These are phyloP conservation scores for Mortierella sp. DNA, from an alignment of 371 early-diverging fungal species.

Conservation along the genomic window DNA sequence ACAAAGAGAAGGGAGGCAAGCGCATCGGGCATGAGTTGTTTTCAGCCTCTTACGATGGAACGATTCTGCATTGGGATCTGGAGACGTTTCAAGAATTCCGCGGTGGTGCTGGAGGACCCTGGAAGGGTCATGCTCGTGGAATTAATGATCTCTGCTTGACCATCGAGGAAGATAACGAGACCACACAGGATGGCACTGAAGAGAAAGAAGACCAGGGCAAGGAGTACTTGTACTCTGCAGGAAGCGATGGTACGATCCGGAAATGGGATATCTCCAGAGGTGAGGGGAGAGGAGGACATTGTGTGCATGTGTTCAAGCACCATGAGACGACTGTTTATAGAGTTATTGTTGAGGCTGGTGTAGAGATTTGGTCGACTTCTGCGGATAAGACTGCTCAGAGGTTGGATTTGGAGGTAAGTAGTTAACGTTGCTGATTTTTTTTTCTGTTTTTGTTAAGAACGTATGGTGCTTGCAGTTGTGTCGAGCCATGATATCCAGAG, in stretches of 20 bases:
- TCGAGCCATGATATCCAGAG: not conserved
- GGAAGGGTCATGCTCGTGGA: slow-evolving; percentile 55
- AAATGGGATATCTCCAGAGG: slow-evolving; percentile 77
- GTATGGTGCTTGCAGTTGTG: not conserved
- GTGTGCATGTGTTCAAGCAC: slow-evolving; percentile 47
- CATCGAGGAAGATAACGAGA: slow-evolving; percentile 38
- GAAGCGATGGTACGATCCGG: slow-evolving; percentile 65
- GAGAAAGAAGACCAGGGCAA: slow-evolving; percentile 46
- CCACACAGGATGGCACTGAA: not conserved
- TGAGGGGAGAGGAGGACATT: slow-evolving; percentile 55
- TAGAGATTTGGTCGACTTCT: slow-evolving; percentile 66
- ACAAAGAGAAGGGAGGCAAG: not conserved
- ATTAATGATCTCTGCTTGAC: slow-evolving; percentile 49
- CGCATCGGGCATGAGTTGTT: slow-evolving; percentile 59
- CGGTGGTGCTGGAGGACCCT: slow-evolving; percentile 49
- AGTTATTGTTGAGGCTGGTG: slow-evolving; percentile 26
- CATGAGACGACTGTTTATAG: slow-evolving; percentile 51
- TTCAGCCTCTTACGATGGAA: slow-evolving; percentile 81
- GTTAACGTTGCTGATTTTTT: not conserved
- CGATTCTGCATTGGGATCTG: slow-evolving; percentile 77
- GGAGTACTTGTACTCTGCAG: slow-evolving; percentile 68
- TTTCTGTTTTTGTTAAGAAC: not conserved
- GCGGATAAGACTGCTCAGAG: slow-evolving; percentile 85
- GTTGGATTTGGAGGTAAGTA: slow-evolving; percentile 58
- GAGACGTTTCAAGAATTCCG: slow-evolving; percentile 62